Percentiles rank a stretch among this genome's conserved stretches.
Conservation (phyloP, 345 rosid species). For the Cardamine occulta region DNA sequence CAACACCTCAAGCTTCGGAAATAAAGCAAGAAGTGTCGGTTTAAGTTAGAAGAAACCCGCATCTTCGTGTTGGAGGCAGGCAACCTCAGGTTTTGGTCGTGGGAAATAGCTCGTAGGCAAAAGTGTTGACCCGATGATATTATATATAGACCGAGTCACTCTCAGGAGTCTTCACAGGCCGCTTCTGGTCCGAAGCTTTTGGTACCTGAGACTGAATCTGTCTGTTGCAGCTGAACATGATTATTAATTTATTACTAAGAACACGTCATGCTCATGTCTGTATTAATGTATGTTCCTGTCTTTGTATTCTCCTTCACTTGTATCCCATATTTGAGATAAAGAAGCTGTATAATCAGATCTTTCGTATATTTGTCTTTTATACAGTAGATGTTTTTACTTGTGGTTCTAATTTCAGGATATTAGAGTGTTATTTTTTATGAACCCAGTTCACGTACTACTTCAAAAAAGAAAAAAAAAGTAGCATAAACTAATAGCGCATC, state of each 20-base stretch:
- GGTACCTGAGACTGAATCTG: constrained; percentile 32
- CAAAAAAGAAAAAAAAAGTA: too few relatives aligned
- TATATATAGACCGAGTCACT: constrained; percentile 30
- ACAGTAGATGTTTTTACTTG: neutral
- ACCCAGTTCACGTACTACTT: neutral
- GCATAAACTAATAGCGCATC: neutral
- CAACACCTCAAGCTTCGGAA: constrained; percentile 43
- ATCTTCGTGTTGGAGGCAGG: constrained; percentile 28
- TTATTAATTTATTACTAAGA: constrained; percentile 28
- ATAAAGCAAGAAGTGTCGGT: constrained; percentile 40
- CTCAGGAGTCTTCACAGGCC: constrained; percentile 21
- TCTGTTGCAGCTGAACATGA: constrained; percentile 28
- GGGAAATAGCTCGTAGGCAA: constrained; percentile 26
- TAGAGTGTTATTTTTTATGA: neutral
- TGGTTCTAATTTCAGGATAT: neutral
- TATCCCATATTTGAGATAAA: neutral
- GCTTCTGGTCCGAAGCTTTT: constrained; percentile 30
- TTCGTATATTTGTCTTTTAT: neutral
- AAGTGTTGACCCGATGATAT: constrained; percentile 25
- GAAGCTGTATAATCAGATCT: constrained; percentile 9
- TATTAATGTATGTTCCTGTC: constrained; percentile 19
- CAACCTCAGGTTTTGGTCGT: constrained; percentile 40
- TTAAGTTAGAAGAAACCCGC: constrained; percentile 30
- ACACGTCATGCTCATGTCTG: constrained; percentile 28
- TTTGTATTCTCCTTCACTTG: constrained; percentile 12